Percentiles rank a stretch among this genome's conserved stretches.
Evolutionary conservation across 2,329 filamentous ascomycete species (phyloP).

Genomic region (Anthostomella pinea): DNA sequence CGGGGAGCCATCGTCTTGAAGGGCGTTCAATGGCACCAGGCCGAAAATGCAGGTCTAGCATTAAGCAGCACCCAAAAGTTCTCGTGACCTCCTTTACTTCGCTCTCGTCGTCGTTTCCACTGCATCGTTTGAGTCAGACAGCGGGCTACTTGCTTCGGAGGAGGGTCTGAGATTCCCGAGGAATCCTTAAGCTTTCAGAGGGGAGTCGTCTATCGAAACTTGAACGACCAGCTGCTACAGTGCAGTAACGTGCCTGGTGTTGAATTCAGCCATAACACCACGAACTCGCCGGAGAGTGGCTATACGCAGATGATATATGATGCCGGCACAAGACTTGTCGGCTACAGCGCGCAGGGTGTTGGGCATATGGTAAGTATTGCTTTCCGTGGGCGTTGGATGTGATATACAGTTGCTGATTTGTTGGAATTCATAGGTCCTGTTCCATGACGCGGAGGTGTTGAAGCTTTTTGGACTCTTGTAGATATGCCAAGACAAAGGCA

Average conservation of each 20-base stretch:
- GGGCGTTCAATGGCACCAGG: too few relatives aligned
- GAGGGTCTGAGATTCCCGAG: background rate
- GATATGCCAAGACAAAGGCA: too few relatives aligned
- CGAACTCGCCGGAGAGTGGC: constrained; percentile 3
- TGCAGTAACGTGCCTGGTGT: constrained; percentile 37
- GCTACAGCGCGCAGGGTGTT: constrained; percentile 5
- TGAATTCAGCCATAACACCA: constrained; percentile 10
- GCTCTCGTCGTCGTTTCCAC: too few relatives aligned
- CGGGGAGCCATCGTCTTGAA: too few relatives aligned
- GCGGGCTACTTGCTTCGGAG: too few relatives aligned
- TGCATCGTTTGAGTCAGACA: too few relatives aligned
- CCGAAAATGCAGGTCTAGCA: too few relatives aligned
- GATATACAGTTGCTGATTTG: background rate
- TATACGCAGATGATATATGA: constrained; percentile 10
- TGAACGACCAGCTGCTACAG: constrained; percentile 42
- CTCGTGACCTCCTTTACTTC: too few relatives aligned
- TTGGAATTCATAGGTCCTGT: background rate
- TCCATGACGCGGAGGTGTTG: constrained; percentile 1
- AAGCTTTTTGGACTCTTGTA: constrained; percentile 1
- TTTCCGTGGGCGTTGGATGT: background rate
- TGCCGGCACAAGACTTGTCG: constrained; percentile 10
- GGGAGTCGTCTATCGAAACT: constrained; percentile 33
- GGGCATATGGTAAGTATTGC: constrained; percentile 7
- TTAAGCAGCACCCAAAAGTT: too few relatives aligned
- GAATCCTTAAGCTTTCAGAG: background rate